These are phyloP conservation scores for Microbotryum intermedium DNA, from an alignment of 1,284 basidiomycete genomes.

Conservation along the genomic window DNA sequence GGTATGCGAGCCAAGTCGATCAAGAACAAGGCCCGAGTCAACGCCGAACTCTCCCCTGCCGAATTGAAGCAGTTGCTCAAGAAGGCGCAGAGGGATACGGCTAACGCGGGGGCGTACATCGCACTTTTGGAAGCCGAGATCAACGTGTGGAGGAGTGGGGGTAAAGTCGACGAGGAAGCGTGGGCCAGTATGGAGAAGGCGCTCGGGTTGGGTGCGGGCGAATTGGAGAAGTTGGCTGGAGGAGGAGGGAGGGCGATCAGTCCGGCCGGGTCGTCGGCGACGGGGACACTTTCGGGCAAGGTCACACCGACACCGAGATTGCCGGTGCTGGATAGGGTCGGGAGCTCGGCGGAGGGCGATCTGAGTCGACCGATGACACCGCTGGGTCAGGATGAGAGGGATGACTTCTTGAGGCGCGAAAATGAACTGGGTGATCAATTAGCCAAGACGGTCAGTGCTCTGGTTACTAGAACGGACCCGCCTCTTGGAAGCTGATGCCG, in stretches of 20 bases:
- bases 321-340: constrained; percentile 44
- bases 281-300: constrained; percentile 13
- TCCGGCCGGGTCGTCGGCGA: constrained; percentile 7
- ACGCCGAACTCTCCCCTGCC: constrained; percentile 90
- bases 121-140: constrained; percentile 84
- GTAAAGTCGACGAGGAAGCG: constrained; percentile 71
- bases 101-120: constrained; percentile 77
- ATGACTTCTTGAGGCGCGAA: constrained; percentile 92
- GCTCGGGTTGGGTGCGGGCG: constrained; percentile 32
- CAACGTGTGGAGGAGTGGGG: constrained; percentile 81
- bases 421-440: constrained; percentile 92
- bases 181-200: constrained; percentile 69
- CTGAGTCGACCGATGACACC: constrained; percentile 74
- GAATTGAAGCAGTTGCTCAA: constrained; percentile 88
- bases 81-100: constrained; percentile 80
- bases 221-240: constrained; percentile 28
- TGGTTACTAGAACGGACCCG: too few species aligned
- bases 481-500: neutral
- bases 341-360: constrained; percentile 14
- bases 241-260: constrained; percentile 30
- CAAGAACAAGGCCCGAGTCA: constrained; percentile 99
- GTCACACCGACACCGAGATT: constrained; percentile 32
- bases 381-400: constrained; percentile 84
- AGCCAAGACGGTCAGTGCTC: constrained; percentile 57
- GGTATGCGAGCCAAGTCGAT: constrained; percentile 95